Base-by-base conservation (phyloP, 2,329 filamentous ascomycete genomes). In the Claviceps pusilla region DNA sequence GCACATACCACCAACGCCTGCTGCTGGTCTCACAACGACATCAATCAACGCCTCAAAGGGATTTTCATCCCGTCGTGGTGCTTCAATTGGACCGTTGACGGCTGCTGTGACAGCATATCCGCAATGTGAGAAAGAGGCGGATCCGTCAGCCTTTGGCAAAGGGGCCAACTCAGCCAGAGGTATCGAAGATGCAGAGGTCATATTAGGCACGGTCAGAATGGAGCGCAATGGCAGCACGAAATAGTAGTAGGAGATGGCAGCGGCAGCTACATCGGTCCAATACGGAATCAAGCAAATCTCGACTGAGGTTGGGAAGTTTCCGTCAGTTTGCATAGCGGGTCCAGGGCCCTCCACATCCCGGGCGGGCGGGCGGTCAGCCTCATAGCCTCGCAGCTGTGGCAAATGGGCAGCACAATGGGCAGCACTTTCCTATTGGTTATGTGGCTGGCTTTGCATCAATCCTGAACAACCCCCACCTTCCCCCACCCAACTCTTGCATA, bases 61-160 rank as follows among this genome's bases (percentile, higher is more conserved):
- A 60, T 93, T 81, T 68, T 97, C 89, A 66, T 98, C 91, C 63
- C 88, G 82, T 63, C 90, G 81, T 61, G 83, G 82, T 16, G 91
- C 88, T 72, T 98, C 93, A 60, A 97, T 81, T 16, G 93, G 93
- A 0, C 91, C 93, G 69, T 95, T 97, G 60, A 95, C 89, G 14
- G 88, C 84, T 54, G 86, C 87, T 53, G 94, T 80, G 59, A 97
- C 79, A 48, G 83, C 84, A 69, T 89, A 95, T 50, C 89, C 87
- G 55, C 80, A 76, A 62, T 83, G 77, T 2, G 85, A 81, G 66
- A 88, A 89, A 10, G 81, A 84, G 11, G 86, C 86, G 50, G 89
- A 94, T 57, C 88, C 88, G 66, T 94, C 87, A 31, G 87, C 79
- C 57, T 83, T 84, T 56, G 80, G 76, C 3, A 94, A 76, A 59